phyloP scores from a whole-genome alignment of 352 stramenopile species.

The Phytopythium litorale region DNA sequence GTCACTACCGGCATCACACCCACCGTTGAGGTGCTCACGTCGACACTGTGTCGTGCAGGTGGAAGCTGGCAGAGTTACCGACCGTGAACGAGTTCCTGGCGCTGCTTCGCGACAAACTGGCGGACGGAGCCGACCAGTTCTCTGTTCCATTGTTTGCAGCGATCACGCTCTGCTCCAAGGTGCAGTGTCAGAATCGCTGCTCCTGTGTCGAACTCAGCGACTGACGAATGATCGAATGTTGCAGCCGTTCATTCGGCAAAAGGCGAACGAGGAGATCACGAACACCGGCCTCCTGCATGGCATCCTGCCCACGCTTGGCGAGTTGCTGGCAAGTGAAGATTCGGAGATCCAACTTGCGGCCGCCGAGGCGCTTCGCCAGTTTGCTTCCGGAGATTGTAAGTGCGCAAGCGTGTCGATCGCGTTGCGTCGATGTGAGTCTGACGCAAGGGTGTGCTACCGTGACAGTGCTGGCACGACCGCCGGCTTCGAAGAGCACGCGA shows the following conservation, averaged over 20 bases:
- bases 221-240: background rate
- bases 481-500: conserved; percentile 9
- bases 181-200: conserved; percentile 9
- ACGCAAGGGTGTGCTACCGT: background rate
- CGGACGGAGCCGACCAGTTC: conserved; percentile 41
- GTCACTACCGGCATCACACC: no score
- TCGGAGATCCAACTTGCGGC: conserved; percentile 61
- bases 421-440: background rate
- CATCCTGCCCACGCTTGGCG: conserved; percentile 46
- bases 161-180: conserved; percentile 35
- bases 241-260: conserved; percentile 68
- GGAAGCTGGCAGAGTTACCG: conserved; percentile 61
- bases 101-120: conserved; percentile 53
- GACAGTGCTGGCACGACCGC: conserved; percentile 13
- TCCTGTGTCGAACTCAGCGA: background rate
- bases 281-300: conserved; percentile 45
- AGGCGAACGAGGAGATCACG: conserved; percentile 77
- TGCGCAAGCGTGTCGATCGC: background rate
- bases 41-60: conserved; percentile 25
- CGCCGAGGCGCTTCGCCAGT: conserved; percentile 47
- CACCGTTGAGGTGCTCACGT: background rate
- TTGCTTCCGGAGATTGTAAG: conserved; percentile 64
- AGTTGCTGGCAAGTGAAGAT: conserved; percentile 53
- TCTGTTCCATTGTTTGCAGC: conserved; percentile 33
- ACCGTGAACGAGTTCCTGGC: conserved; percentile 56